Evolutionary conservation across 306 rosid species (phyloP).

Genomic region (Vigna nakashimae): DNA sequence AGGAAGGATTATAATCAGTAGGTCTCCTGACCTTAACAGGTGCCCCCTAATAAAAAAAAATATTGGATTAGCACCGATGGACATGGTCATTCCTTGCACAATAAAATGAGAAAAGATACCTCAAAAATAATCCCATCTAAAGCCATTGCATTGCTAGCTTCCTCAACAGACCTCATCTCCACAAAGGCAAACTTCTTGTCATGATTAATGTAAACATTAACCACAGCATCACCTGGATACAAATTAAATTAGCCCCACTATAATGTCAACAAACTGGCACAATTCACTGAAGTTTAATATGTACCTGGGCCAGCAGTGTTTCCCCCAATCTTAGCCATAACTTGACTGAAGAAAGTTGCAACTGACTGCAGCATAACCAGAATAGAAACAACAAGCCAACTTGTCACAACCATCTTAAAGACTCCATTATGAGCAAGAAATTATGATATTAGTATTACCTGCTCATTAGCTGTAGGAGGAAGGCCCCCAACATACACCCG

Average conservation of each 20-base stretch:
- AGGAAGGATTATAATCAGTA: slow-evolving; percentile 95
- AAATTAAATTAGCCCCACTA: slow-evolving; percentile 2
- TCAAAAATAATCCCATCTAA: slow-evolving; percentile 98
- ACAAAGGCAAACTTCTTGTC: slow-evolving; percentile 98
- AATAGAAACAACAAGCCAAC: slow-evolving; percentile 4
- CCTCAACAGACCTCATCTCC: slow-evolving; percentile 99
- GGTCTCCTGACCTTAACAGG: slow-evolving; percentile 99
- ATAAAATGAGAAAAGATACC: slow-evolving; percentile 50
- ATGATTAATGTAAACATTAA: slow-evolving; percentile 96
- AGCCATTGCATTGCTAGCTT: slow-evolving; percentile 99
- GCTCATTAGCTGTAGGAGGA: slow-evolving; percentile 98
- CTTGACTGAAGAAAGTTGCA: slow-evolving; percentile 97
- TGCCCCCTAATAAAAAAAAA: slow-evolving; percentile 69
- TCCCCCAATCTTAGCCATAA: slow-evolving; percentile 97
- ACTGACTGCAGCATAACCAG: slow-evolving; percentile 78
- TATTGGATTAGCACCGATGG: slow-evolving; percentile 12
- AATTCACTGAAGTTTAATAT: slow-evolving; percentile 5
- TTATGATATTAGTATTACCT: slow-evolving; percentile 53
- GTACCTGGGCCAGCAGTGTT: slow-evolving; percentile 99
- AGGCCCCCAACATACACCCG: slow-evolving; percentile 98
- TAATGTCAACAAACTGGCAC: neutral
- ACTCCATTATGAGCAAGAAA: slow-evolving; percentile 13
- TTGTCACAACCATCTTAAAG: slow-evolving; percentile 4
- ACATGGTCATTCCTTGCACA: neutral
- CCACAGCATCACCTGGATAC: slow-evolving; percentile 93